phyloP scores from a whole-genome alignment of 2,329 filamentous ascomycete species.

The Alternaria atra region DNA sequence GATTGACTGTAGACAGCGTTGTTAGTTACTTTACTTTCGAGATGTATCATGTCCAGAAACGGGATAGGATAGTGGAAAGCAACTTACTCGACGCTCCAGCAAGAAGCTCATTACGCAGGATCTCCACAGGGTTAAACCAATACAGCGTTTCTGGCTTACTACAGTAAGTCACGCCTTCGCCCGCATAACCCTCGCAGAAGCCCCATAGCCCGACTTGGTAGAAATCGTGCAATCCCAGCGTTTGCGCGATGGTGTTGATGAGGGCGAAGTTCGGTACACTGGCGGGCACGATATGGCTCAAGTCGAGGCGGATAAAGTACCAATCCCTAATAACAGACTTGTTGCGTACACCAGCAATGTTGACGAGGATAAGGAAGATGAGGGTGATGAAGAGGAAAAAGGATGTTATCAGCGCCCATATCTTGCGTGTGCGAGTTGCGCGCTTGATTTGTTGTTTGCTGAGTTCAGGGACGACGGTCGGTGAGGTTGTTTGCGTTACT shows the following conservation, averaged over 20 bases:
- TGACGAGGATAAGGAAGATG: conserved; percentile 81
- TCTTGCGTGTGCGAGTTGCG: conserved; percentile 60
- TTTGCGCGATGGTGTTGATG: conserved; percentile 87
- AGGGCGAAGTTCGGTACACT: conserved; percentile 75
- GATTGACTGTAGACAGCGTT: conserved; percentile 65
- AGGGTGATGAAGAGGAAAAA: conserved; percentile 77
- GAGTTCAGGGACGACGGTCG: conserved; percentile 38
- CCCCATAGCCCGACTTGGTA: conserved; percentile 93
- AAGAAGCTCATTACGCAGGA: conserved; percentile 81
- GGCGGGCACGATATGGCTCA: conserved; percentile 80
- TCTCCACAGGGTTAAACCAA: conserved; percentile 90
- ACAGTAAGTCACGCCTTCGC: conserved; percentile 78
- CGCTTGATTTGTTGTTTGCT: conserved; percentile 50
- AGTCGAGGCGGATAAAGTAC: conserved; percentile 85
- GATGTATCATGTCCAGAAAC: neutral
- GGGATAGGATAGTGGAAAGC: neutral
- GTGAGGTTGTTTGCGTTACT: conserved; percentile 16
- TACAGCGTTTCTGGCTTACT: conserved; percentile 75
- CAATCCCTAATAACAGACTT: conserved; percentile 70
- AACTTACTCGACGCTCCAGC: conserved; percentile 76
- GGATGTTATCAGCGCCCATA: conserved; percentile 71
- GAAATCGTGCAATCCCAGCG: conserved; percentile 89
- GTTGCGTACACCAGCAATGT: conserved; percentile 77
- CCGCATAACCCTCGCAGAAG: conserved; percentile 86
- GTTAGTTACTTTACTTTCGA: conserved; percentile 13